Base-by-base conservation (phyloP, 352 stramenopile species). In the Elongisporangium undulatum region DNA sequence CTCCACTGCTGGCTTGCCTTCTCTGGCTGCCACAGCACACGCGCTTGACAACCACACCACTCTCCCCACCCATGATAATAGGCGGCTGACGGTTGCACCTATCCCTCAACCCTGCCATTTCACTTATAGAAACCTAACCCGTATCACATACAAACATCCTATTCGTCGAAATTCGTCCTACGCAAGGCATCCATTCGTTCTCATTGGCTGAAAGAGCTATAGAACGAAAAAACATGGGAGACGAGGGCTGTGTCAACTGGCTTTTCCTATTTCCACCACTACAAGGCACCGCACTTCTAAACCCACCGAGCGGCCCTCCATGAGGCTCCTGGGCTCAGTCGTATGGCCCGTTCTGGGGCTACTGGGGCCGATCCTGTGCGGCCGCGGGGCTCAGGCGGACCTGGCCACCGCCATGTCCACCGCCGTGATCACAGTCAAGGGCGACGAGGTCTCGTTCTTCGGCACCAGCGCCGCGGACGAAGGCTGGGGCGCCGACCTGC, bases 361-460 rank as follows among this genome's bases (percentile, higher is more conserved):
- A 49, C 38, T 63, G 26, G 49, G 24, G 20, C 23, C 26, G 51
- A 4, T 51, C 39, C 9, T 34, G 17, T n/a, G 19, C 29, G 17
- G 6, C 24, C 21, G 48, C 29, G 22, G 21, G 12, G 62, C 58
- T 15, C 19, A 24, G 23, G 72, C 77, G 50, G 73, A 66, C 55
- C 63, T 71, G 26, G 63, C 69, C 51, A 56, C 74, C 41, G 62
- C 72, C 54, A 71, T 87, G 13, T 62, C 72, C 12, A 79, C 75
- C 15, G 72, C 77, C 9, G 71, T 90, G 15, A 68, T 92, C 34
- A 85, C 76, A 39, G 68, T 92, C 60, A 76, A 80, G 58, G 64
- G 71, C 55, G 69, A 68, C n/a, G 71, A 86, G 51, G 62, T 63
- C 39, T 72, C 74, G 10, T 86, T 82, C 55, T 89, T 89, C 55